Conservation (phyloP, 2,329 filamentous ascomycete species). For the Hypoxylon sp. region DNA sequence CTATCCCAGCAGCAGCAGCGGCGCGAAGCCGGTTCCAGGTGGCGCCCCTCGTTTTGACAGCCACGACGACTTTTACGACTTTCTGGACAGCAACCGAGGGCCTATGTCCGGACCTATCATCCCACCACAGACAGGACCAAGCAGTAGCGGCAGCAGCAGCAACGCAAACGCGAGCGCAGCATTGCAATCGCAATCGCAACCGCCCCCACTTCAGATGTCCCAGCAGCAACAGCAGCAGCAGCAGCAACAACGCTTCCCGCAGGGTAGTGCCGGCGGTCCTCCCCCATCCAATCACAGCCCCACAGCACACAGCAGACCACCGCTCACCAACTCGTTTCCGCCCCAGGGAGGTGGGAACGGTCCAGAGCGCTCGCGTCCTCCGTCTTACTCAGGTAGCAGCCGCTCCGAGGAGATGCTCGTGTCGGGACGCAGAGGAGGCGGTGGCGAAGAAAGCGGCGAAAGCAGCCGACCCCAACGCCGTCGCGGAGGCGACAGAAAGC, state of each 20-base stretch:
- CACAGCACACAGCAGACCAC: slow-evolving; percentile 42
- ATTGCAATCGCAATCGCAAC: slow-evolving; percentile 25
- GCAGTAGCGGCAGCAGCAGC: slow-evolving; percentile 9
- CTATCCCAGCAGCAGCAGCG: slow-evolving; percentile 26
- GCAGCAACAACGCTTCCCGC: slow-evolving; percentile 36
- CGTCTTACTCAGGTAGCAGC: slow-evolving; percentile 45
- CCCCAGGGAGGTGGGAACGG: slow-evolving; percentile 29
- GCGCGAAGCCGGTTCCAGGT: slow-evolving; percentile 13
- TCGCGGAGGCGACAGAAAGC: slow-evolving; percentile 31
- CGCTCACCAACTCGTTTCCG: slow-evolving; percentile 43
- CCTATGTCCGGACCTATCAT: slow-evolving; percentile 17
- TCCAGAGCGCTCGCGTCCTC: slow-evolving; percentile 35
- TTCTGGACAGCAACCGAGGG: slow-evolving; percentile 44
- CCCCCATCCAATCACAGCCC: slow-evolving; percentile 22
- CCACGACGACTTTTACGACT: slow-evolving; percentile 47
- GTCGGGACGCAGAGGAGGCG: slow-evolving; percentile 35
- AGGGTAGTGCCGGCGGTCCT: slow-evolving; percentile 8
- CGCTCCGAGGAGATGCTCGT: slow-evolving; percentile 46
- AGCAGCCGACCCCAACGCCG: slow-evolving; percentile 39
- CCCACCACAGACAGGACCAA: slow-evolving; percentile 6
- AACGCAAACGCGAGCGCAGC: slow-evolving; percentile 30
- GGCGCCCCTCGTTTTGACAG: slow-evolving; percentile 40
- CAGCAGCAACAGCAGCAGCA: slow-evolving; percentile 37
- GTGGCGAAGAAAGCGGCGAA: slow-evolving; percentile 26
- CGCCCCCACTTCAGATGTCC: slow-evolving; percentile 30